Evolutionary conservation across 495 filamentous ascomycete species (phyloP).

Genomic region (Aspergillus egyptiacus): DNA sequence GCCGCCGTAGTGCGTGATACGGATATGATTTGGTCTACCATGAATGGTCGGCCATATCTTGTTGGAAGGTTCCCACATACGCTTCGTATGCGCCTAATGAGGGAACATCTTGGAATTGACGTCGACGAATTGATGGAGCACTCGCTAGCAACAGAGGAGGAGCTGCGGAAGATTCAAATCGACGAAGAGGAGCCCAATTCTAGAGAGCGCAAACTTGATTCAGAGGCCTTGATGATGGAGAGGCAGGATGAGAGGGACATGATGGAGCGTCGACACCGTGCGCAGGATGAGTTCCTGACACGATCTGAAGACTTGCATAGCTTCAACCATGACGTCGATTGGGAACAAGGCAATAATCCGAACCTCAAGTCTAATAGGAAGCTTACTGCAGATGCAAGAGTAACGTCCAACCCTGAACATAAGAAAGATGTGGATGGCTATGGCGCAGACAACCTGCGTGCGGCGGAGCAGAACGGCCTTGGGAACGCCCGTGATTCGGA

Average conservation of each 20-base stretch:
- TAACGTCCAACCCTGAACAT: slow-evolving; percentile 60
- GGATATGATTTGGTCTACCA: slow-evolving; percentile 86
- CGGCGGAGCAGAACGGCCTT: slow-evolving; percentile 47
- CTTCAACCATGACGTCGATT: slow-evolving; percentile 81
- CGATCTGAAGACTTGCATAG: slow-evolving; percentile 59
- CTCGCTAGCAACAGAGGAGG: slow-evolving; percentile 50
- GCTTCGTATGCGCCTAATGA: slow-evolving; percentile 88
- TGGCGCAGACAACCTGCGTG: slow-evolving; percentile 63
- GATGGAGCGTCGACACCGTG: slow-evolving; percentile 51
- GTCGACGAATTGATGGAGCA: slow-evolving; percentile 87
- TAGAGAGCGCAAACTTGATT: slow-evolving; percentile 19
- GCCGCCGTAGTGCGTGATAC: slow-evolving; percentile 90
- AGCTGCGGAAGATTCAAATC: slow-evolving; percentile 37
- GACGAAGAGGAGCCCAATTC: slow-evolving; percentile 29
- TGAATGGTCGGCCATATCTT: slow-evolving; percentile 81
- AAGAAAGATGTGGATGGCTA: slow-evolving; percentile 70
- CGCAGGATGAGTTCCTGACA: slow-evolving; percentile 57
- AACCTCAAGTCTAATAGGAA: slow-evolving; percentile 55
- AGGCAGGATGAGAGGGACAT: slow-evolving; percentile 46
- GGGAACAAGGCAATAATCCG: slow-evolving; percentile 58
- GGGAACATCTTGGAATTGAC: slow-evolving; percentile 93
- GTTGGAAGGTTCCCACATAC: slow-evolving; percentile 93
- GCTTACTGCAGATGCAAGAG: slow-evolving; percentile 55
- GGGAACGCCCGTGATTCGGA: slow-evolving; percentile 62
- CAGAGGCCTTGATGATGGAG: slow-evolving; percentile 34